Percentiles rank a stretch among this genome's conserved stretches.
These are phyloP conservation scores for Agroathelia rolfsii DNA, from an alignment of 1,284 basidiomycete species.

Conservation along the genomic window DNA sequence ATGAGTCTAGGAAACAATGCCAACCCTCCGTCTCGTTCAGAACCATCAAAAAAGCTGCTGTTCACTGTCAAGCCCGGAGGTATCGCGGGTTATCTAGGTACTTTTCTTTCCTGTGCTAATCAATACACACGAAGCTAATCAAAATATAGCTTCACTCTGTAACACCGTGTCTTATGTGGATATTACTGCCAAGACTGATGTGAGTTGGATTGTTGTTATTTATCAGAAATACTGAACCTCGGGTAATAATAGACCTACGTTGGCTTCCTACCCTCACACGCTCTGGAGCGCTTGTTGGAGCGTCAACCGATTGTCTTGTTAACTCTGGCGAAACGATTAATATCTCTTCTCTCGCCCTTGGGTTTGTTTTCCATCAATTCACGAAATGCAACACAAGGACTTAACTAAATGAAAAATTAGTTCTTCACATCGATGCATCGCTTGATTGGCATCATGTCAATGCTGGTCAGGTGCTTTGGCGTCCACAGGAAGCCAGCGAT, in stretches of 20 bases:
- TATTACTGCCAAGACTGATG: constrained; percentile 94
- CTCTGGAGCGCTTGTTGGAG: constrained; percentile 86
- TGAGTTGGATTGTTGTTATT: no score
- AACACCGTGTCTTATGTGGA: constrained; percentile 93
- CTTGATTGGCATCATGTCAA: constrained; percentile 98
- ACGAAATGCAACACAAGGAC: constrained; percentile 7
- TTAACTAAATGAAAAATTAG: constrained; percentile 28
- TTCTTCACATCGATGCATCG: constrained; percentile 94
- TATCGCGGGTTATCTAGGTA: constrained; percentile 93
- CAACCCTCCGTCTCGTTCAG: constrained; percentile 14
- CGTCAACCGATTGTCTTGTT: constrained; percentile 90
- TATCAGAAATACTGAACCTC: no score
- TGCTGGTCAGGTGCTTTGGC: constrained; percentile 88
- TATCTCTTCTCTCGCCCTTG: constrained; percentile 88
- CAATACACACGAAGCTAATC: constrained; percentile 7
- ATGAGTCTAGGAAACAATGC: constrained; percentile 16
- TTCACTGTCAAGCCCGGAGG: constrained; percentile 97
- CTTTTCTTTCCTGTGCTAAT: constrained; percentile 11
- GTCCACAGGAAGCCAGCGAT: constrained; percentile 82
- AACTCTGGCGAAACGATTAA: constrained; percentile 92
- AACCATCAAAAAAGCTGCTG: constrained; percentile 44
- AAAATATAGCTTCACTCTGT: constrained; percentile 68
- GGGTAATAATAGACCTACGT: no score
- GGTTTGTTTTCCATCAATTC: constrained; percentile 32
- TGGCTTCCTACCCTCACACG: constrained; percentile 84